These are phyloP conservation scores for Abrus pulchellus DNA, from an alignment of 306 rosid genomes.

Conservation along the genomic window DNA sequence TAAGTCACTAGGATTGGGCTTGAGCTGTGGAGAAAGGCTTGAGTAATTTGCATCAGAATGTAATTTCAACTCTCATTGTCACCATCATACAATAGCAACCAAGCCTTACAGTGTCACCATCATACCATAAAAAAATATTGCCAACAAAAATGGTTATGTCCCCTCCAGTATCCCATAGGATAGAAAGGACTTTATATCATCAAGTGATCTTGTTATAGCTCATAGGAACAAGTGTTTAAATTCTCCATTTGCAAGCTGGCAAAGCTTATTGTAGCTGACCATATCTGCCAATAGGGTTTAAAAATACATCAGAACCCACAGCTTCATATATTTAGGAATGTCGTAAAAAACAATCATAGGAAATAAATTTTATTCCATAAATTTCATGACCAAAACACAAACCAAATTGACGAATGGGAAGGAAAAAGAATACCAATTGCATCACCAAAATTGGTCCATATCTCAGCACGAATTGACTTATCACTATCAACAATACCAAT, in stretches of 20 bases:
- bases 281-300: conserved; percentile 62
- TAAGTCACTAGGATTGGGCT: background rate
- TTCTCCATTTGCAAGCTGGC: conserved; percentile 89
- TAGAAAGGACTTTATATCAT: conserved; percentile 6
- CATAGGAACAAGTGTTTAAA: conserved; percentile 80
- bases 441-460: conserved; percentile 90
- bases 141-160: conserved; percentile 14
- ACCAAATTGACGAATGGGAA: conserved; percentile 25
- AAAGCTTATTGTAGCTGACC: conserved; percentile 76
- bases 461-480: conserved; percentile 74
- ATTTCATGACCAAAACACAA: background rate
- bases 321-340: conserved; percentile 21
- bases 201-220: conserved; percentile 43
- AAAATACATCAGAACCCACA: conserved; percentile 28
- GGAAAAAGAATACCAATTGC: conserved; percentile 64
- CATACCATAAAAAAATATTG: background rate
- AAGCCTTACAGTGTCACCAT: too few relatives aligned
- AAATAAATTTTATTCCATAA: conserved; percentile 2
- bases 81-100: background rate
- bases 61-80: background rate
- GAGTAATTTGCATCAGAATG: background rate
- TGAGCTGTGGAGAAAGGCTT: background rate
- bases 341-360: background rate
- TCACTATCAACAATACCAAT: conserved; percentile 84
- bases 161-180: conserved; percentile 34